phyloP scores from a whole-genome alignment of 2,329 filamentous ascomycete species.

The Didymella lethalis region DNA sequence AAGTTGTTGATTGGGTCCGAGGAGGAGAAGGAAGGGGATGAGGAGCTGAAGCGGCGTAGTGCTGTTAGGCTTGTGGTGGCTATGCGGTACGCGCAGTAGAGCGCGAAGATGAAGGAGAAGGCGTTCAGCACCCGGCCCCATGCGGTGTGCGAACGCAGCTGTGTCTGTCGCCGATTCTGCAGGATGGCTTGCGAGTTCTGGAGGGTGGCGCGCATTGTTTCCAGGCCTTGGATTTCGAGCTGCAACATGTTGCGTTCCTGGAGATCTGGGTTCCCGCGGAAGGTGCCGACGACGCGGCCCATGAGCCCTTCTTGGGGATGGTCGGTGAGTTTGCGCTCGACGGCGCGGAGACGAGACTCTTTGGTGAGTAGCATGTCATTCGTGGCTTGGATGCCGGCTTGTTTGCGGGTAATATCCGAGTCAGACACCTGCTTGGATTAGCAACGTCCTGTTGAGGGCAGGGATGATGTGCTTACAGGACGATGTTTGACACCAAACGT shows the following conservation, averaged over 20 bases:
- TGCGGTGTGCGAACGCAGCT: constrained; percentile 71
- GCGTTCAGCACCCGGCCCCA: constrained; percentile 70
- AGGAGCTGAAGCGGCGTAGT: constrained; percentile 65
- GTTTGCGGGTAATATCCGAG: constrained; percentile 76
- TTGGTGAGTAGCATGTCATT: constrained; percentile 81
- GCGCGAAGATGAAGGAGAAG: constrained; percentile 73
- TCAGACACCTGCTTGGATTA: constrained; percentile 65
- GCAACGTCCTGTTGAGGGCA: not conserved
- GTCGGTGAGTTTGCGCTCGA: constrained; percentile 70
- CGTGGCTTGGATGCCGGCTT: constrained; percentile 79
- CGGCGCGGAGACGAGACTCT: constrained; percentile 71
- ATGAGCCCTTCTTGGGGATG: constrained; percentile 66
- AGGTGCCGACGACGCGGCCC: constrained; percentile 74
- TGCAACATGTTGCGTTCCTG: constrained; percentile 65
- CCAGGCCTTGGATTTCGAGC: constrained; percentile 79
- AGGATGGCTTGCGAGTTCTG: constrained; percentile 70
- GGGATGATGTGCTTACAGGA: constrained; percentile 53
- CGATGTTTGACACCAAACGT: constrained; percentile 73
- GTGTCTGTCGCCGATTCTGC: constrained; percentile 67
- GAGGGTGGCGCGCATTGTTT: constrained; percentile 79
- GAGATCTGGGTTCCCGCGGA: constrained; percentile 68
- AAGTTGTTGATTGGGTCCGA: constrained; percentile 86
- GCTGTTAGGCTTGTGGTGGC: constrained; percentile 74
- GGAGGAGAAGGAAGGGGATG: constrained; percentile 65
- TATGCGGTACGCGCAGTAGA: constrained; percentile 88